Evolutionary conservation across 164 flowering plant genomes (phyloP).

Genomic region (Litsea cubeba): DNA sequence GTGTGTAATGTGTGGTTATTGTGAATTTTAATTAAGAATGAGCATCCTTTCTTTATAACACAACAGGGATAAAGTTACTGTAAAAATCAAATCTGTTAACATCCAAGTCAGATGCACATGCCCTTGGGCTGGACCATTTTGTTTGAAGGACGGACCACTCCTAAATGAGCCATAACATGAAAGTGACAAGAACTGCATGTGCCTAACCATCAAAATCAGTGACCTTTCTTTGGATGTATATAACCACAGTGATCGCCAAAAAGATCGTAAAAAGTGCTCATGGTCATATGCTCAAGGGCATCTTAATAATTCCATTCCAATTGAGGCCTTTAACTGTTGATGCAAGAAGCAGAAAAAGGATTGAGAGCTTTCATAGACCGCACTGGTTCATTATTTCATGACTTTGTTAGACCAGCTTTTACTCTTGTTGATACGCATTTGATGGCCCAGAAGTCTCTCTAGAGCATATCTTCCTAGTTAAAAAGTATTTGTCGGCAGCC

Average conservation of each 20-base stretch:
- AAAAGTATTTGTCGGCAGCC: neutral
- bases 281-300: neutral
- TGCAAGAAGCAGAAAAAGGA: neutral
- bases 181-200: neutral
- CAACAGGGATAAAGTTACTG: neutral
- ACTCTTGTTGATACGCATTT: neutral
- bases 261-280: neutral
- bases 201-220: neutral
- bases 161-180: neutral
- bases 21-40: neutral
- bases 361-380: neutral
- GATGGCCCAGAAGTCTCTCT: neutral
- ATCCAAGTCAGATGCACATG: neutral
- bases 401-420: neutral
- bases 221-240: neutral
- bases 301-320: neutral
- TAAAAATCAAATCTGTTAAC: neutral
- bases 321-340: neutral
- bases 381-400: too few species aligned
- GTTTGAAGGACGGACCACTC: neutral
- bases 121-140: neutral
- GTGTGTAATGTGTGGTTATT: neutral
- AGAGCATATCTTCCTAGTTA: neutral
- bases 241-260: too few species aligned
- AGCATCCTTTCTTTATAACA: neutral